A percentile compares a stretch with the other conserved stretches of the same genome.
Evolutionary conservation across 768 basidiomycete species (phyloP).

Genomic region (Auricularia sp.): DNA sequence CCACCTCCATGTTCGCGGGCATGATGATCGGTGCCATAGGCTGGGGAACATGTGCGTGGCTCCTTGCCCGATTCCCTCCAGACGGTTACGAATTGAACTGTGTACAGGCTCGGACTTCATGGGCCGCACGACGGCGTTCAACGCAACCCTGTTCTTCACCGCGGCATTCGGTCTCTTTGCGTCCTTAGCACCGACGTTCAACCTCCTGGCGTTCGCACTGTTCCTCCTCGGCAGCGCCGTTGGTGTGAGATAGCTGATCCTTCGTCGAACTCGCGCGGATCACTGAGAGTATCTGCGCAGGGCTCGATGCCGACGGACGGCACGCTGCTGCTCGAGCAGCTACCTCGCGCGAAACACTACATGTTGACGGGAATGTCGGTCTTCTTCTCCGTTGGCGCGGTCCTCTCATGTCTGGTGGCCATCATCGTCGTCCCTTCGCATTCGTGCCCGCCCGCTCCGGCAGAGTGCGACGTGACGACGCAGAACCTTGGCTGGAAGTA

Average conservation of each 20-base stretch:
- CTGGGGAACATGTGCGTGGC: conserved; percentile 74
- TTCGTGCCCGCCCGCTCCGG: conserved; percentile 43
- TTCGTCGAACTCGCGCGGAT: background rate
- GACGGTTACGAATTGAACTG: conserved; percentile 4
- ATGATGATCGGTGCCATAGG: conserved; percentile 94
- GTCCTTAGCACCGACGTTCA: conserved; percentile 62
- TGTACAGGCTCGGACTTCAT: conserved; percentile 67
- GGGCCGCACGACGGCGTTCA: conserved; percentile 86
- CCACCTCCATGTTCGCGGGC: conserved; percentile 85
- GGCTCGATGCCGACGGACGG: conserved; percentile 97
- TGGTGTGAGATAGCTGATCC: conserved; percentile 47
- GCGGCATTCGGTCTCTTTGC: conserved; percentile 78
- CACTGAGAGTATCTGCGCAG: conserved; percentile 27
- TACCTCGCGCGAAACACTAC: conserved; percentile 87
- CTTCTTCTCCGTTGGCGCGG: conserved; percentile 93
- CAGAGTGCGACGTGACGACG: conserved; percentile 50
- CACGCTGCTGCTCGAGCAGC: conserved; percentile 83
- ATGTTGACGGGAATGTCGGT: conserved; percentile 84
- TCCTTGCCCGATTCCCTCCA: background rate
- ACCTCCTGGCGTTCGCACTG: conserved; percentile 58
- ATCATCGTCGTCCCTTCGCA: conserved; percentile 68
- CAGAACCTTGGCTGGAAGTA: conserved; percentile 88
- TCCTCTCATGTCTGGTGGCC: conserved; percentile 73
- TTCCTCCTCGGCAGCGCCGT: conserved; percentile 91
- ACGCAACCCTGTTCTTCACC: conserved; percentile 84